Evolutionary conservation across 179 eudicot species (phyloP).

Genomic region (Kewa caespitosa): DNA sequence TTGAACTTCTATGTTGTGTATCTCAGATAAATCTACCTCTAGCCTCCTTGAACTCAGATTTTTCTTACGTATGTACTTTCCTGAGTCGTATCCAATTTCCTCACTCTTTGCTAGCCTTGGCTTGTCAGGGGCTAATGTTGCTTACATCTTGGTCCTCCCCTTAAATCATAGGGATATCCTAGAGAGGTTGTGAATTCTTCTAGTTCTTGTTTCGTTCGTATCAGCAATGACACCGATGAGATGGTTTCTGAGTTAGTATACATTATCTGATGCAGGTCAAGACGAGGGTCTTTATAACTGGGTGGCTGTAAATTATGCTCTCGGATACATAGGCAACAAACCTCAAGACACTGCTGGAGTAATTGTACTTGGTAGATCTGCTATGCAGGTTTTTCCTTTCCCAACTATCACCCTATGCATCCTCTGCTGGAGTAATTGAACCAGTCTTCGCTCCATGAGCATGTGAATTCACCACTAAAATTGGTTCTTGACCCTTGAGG

Average conservation of each 20-base stretch:
- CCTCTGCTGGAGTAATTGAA: too few species aligned
- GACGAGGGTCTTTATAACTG: constrained; percentile 49
- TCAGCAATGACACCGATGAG: neutral
- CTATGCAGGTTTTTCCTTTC: constrained; percentile 41
- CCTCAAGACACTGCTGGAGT: constrained; percentile 49
- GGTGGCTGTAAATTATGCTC: constrained; percentile 54
- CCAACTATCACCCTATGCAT: neutral
- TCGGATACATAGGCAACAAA: constrained; percentile 46
- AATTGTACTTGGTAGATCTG: constrained; percentile 47
- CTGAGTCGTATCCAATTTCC: neutral
- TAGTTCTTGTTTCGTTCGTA: neutral
- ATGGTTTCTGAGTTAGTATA: constrained; percentile 1
- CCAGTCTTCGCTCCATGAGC: too few species aligned
- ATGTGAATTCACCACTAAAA: too few species aligned
- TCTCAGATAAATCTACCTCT: neutral
- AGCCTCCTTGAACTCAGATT: neutral
- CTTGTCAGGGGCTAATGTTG: neutral
- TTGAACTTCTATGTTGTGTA: neutral
- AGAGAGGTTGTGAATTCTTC: neutral
- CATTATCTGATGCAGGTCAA: constrained; percentile 31
- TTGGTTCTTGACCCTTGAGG: too few species aligned
- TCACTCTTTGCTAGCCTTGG: neutral
- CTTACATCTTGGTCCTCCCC: neutral
- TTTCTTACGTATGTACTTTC: neutral
- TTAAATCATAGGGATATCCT: neutral